phyloP scores from a whole-genome alignment of 2,329 filamentous ascomycete species.

The Cercospora canescens region DNA sequence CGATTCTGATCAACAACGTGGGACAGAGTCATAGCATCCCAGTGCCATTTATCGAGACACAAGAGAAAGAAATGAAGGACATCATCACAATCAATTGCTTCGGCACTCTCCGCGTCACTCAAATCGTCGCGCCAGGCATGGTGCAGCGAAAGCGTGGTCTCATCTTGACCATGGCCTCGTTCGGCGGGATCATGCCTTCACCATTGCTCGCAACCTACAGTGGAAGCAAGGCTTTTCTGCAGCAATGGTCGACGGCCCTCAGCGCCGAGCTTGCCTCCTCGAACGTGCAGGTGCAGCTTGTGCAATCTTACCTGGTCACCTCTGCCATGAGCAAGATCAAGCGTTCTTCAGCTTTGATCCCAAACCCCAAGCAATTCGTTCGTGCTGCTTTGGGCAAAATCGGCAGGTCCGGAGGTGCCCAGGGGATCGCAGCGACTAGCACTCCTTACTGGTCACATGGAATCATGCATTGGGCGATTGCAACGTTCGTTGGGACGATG shows the following conservation, averaged over 20 bases:
- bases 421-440: constrained; percentile 77
- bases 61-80: constrained; percentile 75
- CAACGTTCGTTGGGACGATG: constrained; percentile 60
- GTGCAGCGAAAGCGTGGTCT: constrained; percentile 80
- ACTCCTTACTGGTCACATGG: constrained; percentile 94
- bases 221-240: constrained; percentile 95
- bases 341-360: constrained; percentile 73
- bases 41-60: constrained; percentile 80
- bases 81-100: constrained; percentile 96
- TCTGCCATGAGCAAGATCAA: constrained; percentile 97
- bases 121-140: constrained; percentile 82
- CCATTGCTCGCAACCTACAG: constrained; percentile 94
- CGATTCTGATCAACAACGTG: constrained; percentile 94
- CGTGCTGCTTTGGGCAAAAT: constrained; percentile 75
- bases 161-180: constrained; percentile 96
- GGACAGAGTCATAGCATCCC: constrained; percentile 93
- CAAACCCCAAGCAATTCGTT: constrained; percentile 81
- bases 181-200: constrained; percentile 88
- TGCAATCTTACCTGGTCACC: constrained; percentile 89
- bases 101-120: constrained; percentile 84
- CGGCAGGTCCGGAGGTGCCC: constrained; percentile 73
- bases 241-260: constrained; percentile 90
- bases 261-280: constrained; percentile 77
- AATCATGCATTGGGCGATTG: constrained; percentile 79
- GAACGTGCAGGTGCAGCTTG: constrained; percentile 85